These are phyloP conservation scores for Drechslerella stenobrocha DNA, from an alignment of 2,329 filamentous ascomycete species.

Conservation along the genomic window DNA sequence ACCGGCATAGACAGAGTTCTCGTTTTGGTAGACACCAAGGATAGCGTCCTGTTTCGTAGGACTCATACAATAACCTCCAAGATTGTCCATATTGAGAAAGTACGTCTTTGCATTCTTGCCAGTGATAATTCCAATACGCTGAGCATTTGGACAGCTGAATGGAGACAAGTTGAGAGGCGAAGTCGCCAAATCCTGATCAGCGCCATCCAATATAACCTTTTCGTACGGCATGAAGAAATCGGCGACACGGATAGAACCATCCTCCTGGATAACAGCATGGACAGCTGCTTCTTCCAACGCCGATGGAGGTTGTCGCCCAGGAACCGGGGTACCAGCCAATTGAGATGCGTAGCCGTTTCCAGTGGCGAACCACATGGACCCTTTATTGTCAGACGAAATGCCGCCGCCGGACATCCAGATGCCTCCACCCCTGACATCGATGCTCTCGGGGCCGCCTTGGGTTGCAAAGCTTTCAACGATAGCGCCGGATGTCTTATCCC, in stretches of 20 bases:
- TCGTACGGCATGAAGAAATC: constrained; percentile 62
- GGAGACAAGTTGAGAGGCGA: constrained; percentile 58
- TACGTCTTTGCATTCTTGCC: constrained; percentile 62
- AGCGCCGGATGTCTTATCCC: constrained; percentile 58
- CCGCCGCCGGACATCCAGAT: constrained; percentile 62
- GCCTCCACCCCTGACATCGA: constrained; percentile 56
- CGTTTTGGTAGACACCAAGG: constrained; percentile 58
- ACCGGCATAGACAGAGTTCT: constrained; percentile 60
- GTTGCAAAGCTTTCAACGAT: constrained; percentile 58
- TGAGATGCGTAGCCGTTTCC: constrained; percentile 61
- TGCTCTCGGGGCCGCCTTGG: constrained; percentile 57
- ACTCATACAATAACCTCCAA: constrained; percentile 60
- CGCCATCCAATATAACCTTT: constrained; percentile 60
- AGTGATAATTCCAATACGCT: constrained; percentile 60
- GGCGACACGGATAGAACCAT: constrained; percentile 58
- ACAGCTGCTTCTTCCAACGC: constrained; percentile 60
- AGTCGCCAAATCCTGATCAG: constrained; percentile 60
- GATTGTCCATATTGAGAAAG: constrained; percentile 59
- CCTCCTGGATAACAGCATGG: constrained; percentile 58
- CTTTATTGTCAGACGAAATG: constrained; percentile 58
- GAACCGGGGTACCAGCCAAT: constrained; percentile 57
- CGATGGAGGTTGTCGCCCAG: constrained; percentile 58
- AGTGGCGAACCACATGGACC: constrained; percentile 59
- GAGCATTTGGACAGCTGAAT: constrained; percentile 58
- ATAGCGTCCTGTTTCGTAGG: constrained; percentile 57